Evolutionary conservation across 495 filamentous ascomycete species (phyloP).

Genomic region (Daldinia concentrica): DNA sequence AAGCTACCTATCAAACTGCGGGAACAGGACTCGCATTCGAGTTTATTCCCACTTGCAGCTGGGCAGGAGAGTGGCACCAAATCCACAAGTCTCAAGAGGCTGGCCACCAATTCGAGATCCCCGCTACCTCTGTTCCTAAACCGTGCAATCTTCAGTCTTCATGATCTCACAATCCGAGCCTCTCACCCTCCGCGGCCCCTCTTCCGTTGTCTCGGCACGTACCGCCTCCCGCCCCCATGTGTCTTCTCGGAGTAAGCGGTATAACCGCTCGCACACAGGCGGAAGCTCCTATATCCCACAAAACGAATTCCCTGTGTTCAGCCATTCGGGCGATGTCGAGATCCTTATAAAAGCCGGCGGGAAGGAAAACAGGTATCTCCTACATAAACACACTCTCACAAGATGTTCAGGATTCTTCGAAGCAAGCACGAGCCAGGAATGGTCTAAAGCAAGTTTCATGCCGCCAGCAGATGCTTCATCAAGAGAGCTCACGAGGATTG

Average conservation of each 20-base stretch:
- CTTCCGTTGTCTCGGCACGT: constrained; percentile 64
- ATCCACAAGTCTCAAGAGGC: constrained; percentile 1
- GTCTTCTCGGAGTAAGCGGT: constrained; percentile 68
- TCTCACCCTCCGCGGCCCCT: constrained; percentile 65
- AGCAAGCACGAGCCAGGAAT: constrained; percentile 85
- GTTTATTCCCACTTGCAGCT: constrained; percentile 1
- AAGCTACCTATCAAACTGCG: constrained; percentile 4
- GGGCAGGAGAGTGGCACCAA: not conserved
- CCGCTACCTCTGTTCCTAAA: constrained; percentile 1
- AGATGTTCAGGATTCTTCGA: constrained; percentile 95
- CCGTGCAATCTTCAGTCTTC: constrained; percentile 40
- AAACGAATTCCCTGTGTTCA: constrained; percentile 93
- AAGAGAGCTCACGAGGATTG: constrained; percentile 62
- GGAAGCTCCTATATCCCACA: constrained; percentile 74
- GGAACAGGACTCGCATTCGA: constrained; percentile 4
- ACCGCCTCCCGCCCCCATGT: constrained; percentile 53
- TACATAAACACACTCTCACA: constrained; percentile 83
- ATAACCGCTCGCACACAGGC: constrained; percentile 83
- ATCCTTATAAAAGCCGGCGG: constrained; percentile 75
- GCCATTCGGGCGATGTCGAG: constrained; percentile 89
- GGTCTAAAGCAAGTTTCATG: constrained; percentile 66
- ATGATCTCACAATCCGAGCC: constrained; percentile 79
- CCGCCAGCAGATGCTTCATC: constrained; percentile 46
- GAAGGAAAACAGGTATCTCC: constrained; percentile 82
- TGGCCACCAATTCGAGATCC: constrained; percentile 19